phyloP scores from a whole-genome alignment of 805 yeast genomes.

The Schwanniomyces sp. region DNA sequence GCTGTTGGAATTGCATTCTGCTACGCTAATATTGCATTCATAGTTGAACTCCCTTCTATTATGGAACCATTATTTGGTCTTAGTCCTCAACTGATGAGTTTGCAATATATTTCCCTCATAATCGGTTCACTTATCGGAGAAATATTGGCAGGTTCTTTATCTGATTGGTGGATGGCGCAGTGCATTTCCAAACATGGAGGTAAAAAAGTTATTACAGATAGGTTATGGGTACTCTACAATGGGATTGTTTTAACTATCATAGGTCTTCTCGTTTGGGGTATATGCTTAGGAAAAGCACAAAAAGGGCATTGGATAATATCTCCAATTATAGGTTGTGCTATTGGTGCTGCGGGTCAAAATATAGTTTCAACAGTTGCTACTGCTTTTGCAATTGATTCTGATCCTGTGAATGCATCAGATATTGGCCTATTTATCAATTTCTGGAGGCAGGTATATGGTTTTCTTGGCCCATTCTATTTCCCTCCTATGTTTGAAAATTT shows the following conservation, averaged over 20 bases:
- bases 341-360: conserved; percentile 22
- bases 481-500: conserved; percentile 21
- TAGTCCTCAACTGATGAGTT: conserved; percentile 19
- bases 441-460: conserved; percentile 20
- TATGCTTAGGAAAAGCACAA: conserved; percentile 12
- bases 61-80: conserved; percentile 15
- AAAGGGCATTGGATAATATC: conserved; percentile 17
- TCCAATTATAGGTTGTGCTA: conserved; percentile 21
- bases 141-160: conserved; percentile 18
- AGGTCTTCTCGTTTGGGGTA: conserved; percentile 22
- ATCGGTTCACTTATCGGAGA: conserved; percentile 23
- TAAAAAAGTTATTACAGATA: conserved; percentile 8
- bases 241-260: conserved; percentile 17
- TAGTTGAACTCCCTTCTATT: conserved; percentile 22
- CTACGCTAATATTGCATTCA: conserved; percentile 19
- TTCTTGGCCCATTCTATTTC: conserved; percentile 26
- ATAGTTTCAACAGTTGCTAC: conserved; percentile 21
- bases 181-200: conserved; percentile 7
- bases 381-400: conserved; percentile 19
- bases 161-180: conserved; percentile 22
- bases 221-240: conserved; percentile 20
- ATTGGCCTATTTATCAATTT: conserved; percentile 18
- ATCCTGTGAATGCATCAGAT: conserved; percentile 15
- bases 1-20: conserved; percentile 18
- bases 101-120: conserved; percentile 20